Evolutionary conservation across 2,329 filamentous ascomycete genomes (phyloP), one percentile per base, ranked within the genome.

Genomic region (Trichophyton equinum): DNA sequence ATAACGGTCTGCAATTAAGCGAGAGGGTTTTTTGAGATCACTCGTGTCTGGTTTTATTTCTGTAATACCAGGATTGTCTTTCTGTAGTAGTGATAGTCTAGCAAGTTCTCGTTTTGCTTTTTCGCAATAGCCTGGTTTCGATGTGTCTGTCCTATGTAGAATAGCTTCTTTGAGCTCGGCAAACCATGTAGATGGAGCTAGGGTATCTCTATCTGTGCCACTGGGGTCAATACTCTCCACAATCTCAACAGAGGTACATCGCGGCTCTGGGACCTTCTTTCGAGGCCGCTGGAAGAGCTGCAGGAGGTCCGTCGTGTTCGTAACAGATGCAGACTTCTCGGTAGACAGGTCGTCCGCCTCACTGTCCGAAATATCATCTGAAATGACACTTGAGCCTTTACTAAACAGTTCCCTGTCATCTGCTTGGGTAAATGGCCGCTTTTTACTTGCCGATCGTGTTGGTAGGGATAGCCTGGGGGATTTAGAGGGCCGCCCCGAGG

Each of bases 1-100:
- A 11, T 66, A 59, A 30, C 40, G 60, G 56, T 69, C 67, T 9
- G 64, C 61, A 40, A 62, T 20, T 7, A 64, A 56, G 5, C 64
- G 66, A 18, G 63, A 47, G 18, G 67, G 60, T 44, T 64, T 60
- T 22, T 44, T 33, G 6, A 56, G 40, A 38, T 65, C 55, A 13
- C 33, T 30, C 6, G 42, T 15, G 42, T 60, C 38, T 1, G 63
- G 60, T 4, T 18, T n/a, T 36, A 46, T 15, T 20, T 20, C 58
- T 20, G 42, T 44, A 27, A 61, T 27, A 18, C 59, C 53, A 7
- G 53, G 33, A 20, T 64, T 63, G 11, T 47, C 33, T 36, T 62
- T 60, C 11, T 49, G 13, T 11, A 49, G 38, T 13, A 55, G 53
- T 13, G 18, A 25, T 18, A 64, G 30, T 40, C 64, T 62, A 30